Percentiles rank a stretch among this genome's conserved stretches.
phyloP scores from a whole-genome alignment of 768 basidiomycete species.

The Boletus reticulatus region DNA sequence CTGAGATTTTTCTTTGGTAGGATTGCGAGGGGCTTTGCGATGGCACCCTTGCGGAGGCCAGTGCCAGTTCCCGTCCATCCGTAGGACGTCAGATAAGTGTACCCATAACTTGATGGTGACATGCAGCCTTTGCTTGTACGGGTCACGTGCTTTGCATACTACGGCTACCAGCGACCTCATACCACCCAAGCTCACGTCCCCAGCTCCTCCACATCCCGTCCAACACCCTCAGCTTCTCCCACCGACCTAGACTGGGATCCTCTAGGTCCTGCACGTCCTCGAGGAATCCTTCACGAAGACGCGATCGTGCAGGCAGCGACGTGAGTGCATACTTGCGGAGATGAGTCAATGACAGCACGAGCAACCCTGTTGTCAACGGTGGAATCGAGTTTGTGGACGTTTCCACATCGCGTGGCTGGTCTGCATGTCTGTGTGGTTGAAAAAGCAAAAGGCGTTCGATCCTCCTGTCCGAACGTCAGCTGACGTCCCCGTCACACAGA shows the following conservation, averaged over 20 bases:
- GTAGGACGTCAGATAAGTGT: slow-evolving; percentile 71
- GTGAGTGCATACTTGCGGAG: slow-evolving; percentile 63
- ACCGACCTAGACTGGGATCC: slow-evolving; percentile 61
- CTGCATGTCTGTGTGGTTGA: slow-evolving; percentile 33
- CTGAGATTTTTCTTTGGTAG: slow-evolving; percentile 82
- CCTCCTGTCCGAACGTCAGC: slow-evolving; percentile 38
- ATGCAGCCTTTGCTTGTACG: background rate
- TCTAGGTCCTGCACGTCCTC: slow-evolving; percentile 84
- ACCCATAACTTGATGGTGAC: slow-evolving; percentile 35
- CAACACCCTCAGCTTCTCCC: slow-evolving; percentile 74
- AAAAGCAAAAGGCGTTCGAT: slow-evolving; percentile 68
- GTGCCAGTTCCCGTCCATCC: slow-evolving; percentile 89
- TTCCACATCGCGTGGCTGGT: slow-evolving; percentile 1
- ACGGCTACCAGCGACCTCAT: slow-evolving; percentile 19
- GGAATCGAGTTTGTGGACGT: slow-evolving; percentile 26
- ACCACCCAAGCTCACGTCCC: slow-evolving; percentile 70
- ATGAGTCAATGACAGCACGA: slow-evolving; percentile 68
- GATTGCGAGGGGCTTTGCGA: slow-evolving; percentile 71
- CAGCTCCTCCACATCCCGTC: slow-evolving; percentile 90
- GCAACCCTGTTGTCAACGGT: slow-evolving; percentile 66
- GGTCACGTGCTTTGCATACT: slow-evolving; percentile 10
- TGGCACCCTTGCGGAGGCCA: slow-evolving; percentile 81
- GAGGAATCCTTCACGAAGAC: slow-evolving; percentile 74
- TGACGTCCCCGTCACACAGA: background rate
- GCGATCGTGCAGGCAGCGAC: slow-evolving; percentile 54